phyloP scores from a whole-genome alignment of 345 rosid species.

The Populus deltoides region DNA sequence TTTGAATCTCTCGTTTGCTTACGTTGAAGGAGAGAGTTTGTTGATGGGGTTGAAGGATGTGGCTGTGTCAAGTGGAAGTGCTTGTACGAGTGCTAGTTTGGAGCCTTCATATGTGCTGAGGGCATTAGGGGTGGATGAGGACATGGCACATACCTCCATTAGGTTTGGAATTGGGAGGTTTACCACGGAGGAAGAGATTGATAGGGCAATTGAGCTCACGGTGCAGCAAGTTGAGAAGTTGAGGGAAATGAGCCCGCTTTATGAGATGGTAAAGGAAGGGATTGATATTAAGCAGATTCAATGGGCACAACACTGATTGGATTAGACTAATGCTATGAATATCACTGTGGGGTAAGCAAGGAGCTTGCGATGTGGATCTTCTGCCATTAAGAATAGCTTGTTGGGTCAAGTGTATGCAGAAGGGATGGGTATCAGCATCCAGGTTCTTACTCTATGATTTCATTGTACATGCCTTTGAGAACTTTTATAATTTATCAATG shows the following conservation, averaged over 20 bases:
- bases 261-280: conserved; percentile 93
- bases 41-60: conserved; percentile 98
- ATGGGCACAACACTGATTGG: conserved; percentile 36
- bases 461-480: not conserved
- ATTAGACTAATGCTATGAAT: not conserved
- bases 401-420: not conserved
- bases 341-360: not conserved
- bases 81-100: conserved; percentile 96
- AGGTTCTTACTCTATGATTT: not conserved
- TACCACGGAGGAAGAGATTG: conserved; percentile 83
- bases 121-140: conserved; percentile 97
- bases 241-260: conserved; percentile 97
- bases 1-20: conserved; percentile 84
- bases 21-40: conserved; percentile 96
- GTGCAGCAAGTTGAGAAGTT: conserved; percentile 79
- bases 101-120: conserved; percentile 96
- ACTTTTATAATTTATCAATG: not conserved
- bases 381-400: not conserved
- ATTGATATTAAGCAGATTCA: conserved; percentile 76
- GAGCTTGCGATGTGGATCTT: not conserved
- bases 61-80: conserved; percentile 98
- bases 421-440: not conserved
- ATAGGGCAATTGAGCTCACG: conserved; percentile 75
- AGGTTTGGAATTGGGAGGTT: conserved; percentile 97
- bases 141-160: conserved; percentile 84